Base-by-base conservation (phyloP, 1,284 basidiomycete species). In the Mycosarcoma mackinlayi region DNA sequence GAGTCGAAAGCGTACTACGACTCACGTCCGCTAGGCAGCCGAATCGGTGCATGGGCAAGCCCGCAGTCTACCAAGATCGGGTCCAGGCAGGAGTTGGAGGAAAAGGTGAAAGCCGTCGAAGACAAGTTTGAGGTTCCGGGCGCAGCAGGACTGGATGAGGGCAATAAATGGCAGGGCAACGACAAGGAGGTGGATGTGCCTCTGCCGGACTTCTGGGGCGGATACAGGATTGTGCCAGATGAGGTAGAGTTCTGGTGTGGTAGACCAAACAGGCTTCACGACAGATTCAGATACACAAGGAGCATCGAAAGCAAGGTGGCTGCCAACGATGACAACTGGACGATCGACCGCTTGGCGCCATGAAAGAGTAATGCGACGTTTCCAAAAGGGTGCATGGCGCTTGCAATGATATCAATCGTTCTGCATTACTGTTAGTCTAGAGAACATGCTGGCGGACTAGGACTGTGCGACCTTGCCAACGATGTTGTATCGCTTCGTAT, bases 161-260 rank as follows among this genome's bases (percentile, higher is more conserved):
- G 10, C 6, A 47, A 65, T 4, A 46, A 57, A 38, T 68, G 44
- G 48, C 34, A 64, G 16, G 70, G 58, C 3, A 52, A 53, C 25
- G 61, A 69, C 13, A 63, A 54, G 44, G 25, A 8, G 5, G 53
- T 57, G 0, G 51, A 74, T 21, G 86, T 97, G 9, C 91, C 92
- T 0, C 85, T 91, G 42, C 96, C 95, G 1, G 90, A 92, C 7
- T 92, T 92, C 83, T 99, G 96, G 96, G 95, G 95, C 58, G 95
- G 95, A 3, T 97, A 92, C 89, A 87, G 94, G 73, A 87, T 99
- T 35, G 86, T 97, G 7, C 96, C 96, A 14, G 88, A 88, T 91
- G 94, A 83, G 83, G 89, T 87, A 11, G 80, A 82, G 63, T 82
- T 82, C 41, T 82, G 80, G 80, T 65, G 69, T 19, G 80, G 80